Percentiles rank a stretch among this genome's conserved stretches.
These are phyloP conservation scores for Aspergillus sparsus DNA, from an alignment of 495 filamentous ascomycete species.

Conservation along the genomic window DNA sequence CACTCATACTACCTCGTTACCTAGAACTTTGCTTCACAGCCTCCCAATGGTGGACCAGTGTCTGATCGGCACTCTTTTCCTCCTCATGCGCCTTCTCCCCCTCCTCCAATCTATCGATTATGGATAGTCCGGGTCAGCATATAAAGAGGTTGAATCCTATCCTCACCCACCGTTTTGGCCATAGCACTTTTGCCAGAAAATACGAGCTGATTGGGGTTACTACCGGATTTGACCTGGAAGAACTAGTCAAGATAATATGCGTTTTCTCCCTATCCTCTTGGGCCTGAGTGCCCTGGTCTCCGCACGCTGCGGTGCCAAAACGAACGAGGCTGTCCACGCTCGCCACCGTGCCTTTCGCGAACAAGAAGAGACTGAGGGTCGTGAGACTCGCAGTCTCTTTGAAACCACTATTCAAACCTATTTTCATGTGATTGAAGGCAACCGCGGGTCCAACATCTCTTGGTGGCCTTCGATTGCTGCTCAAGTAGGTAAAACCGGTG, in stretches of 20 bases:
- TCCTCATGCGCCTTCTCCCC: too few relatives aligned
- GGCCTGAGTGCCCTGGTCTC: slow-evolving; percentile 6
- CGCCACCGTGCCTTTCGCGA: slow-evolving; percentile 10
- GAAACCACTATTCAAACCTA: slow-evolving; percentile 11
- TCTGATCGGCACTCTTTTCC: background rate
- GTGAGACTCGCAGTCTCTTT: slow-evolving; percentile 7
- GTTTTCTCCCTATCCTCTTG: slow-evolving; percentile 8
- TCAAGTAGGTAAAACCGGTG: background rate
- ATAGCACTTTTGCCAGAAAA: too few relatives aligned
- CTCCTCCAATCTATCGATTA: too few relatives aligned
- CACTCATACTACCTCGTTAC: too few relatives aligned
- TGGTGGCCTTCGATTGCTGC: background rate
- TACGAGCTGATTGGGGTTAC: too few relatives aligned
- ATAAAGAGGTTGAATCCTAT: background rate
- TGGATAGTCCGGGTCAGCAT: background rate
- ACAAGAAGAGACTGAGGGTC: background rate
- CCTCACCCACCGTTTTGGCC: background rate
- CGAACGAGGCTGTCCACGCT: background rate
- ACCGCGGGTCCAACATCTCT: slow-evolving; percentile 1
- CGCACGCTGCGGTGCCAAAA: slow-evolving; percentile 10
- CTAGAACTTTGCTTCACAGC: too few relatives aligned
- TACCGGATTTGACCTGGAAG: background rate
- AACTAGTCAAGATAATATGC: slow-evolving; percentile 5
- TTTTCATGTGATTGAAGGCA: slow-evolving; percentile 12
- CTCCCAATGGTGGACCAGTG: background rate